A percentile compares a stretch with the other conserved stretches of the same genome.
Evolutionary conservation across 1,284 basidiomycete genomes (phyloP).

Genomic region (Cryptococcus deneoformans): DNA sequence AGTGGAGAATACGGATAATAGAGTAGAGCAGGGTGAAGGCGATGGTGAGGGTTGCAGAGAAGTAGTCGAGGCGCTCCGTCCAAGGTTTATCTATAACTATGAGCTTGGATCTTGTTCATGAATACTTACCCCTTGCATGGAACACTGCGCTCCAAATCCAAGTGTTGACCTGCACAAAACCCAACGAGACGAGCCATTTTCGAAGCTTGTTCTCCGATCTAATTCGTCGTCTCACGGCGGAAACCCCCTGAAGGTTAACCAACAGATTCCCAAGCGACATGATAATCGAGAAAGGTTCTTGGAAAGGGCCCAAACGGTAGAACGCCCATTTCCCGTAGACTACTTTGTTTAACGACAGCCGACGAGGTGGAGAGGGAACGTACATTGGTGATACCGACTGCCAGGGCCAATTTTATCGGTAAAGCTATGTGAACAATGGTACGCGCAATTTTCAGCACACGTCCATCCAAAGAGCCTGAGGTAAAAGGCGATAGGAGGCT

Average conservation of each 20-base stretch:
- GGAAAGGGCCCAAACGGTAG: conserved; percentile 76
- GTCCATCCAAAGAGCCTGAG: conserved; percentile 59
- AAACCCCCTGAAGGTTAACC: conserved; percentile 62
- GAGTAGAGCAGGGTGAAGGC: conserved; percentile 71
- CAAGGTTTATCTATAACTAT: conserved; percentile 62
- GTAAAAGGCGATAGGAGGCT: conserved; percentile 51
- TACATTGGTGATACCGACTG: conserved; percentile 61
- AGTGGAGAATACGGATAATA: conserved; percentile 69
- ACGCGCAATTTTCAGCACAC: conserved; percentile 83
- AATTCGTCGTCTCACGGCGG: conserved; percentile 56
- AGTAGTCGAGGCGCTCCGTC: conserved; percentile 94
- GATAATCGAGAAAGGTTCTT: conserved; percentile 88
- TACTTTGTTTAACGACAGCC: conserved; percentile 3
- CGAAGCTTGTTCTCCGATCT: conserved; percentile 65
- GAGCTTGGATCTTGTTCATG: neutral
- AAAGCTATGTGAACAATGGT: conserved; percentile 80
- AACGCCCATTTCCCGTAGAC: conserved; percentile 97
- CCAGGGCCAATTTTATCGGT: conserved; percentile 60
- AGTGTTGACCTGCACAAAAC: conserved; percentile 74
- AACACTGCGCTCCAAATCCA: conserved; percentile 94
- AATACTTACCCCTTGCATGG: conserved; percentile 73
- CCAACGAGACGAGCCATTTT: conserved; percentile 66
- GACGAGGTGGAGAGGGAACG: conserved; percentile 5
- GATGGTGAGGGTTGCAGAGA: conserved; percentile 83
- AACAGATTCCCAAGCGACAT: conserved; percentile 82